Base-by-base conservation (phyloP, 257 asterid genomes). In the Osmanthus fragrans region DNA sequence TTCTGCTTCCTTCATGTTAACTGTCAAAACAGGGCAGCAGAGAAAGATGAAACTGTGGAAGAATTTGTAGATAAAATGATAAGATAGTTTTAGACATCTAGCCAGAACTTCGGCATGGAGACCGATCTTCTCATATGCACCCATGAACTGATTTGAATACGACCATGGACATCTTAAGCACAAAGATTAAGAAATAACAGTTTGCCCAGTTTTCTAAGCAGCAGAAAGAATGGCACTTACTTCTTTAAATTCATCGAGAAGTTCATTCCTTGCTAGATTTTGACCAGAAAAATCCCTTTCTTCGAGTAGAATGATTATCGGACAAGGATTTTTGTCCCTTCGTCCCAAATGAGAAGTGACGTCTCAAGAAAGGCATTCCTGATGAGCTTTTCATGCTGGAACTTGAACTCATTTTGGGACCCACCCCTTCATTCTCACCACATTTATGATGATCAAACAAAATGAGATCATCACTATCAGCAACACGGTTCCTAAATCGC, bases 331-430 rank as follows among this genome's bases (percentile, higher is more conserved):
- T 87, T 33, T 76, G 80, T 4, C 86, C 86, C 77, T 85, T 92
- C 2, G 94, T 88, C 47, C 96, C 98, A 77, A 92, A 91, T 0
- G 96, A 94, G 74, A 92, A 90, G 82, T 89, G 97, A 16, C 98
- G 92, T 87, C 80, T 85, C 87, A 94, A 74, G 79, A 92, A 94
- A 5, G 97, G 92, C 86, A 79, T 90, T 32, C 90, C 90, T 2
- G 71, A 58, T 13, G 89, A 87, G 87, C 88, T 80, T 80, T 87
- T 90, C 93, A 85, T 73, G 87, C 94, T 92, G 75, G 94, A 84
- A 86, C 95, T 87, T 16, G 92, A 85, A 88, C 89, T 81, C 91
- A 88, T 75, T 86, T 85, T 93, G 10, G 80, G 88, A 58, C 91
- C 82, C 79, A 82, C 84, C 12, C 89, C 89, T 11, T 86, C 91